phyloP scores from a whole-genome alignment of 2,329 filamentous ascomycete genomes.

The Pyricularia sp. region DNA sequence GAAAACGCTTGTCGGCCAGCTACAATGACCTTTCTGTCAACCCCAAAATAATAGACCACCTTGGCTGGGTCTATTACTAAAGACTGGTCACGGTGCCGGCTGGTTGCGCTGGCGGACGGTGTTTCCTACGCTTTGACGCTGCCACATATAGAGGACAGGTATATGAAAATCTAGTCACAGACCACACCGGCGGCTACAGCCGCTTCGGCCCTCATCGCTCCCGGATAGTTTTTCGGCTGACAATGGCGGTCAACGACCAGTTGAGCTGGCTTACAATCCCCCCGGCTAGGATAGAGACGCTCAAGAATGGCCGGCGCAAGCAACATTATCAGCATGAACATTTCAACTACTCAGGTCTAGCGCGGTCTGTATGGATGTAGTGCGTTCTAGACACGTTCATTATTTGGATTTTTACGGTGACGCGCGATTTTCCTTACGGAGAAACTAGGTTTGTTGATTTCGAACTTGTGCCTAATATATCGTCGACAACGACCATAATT shows the following conservation, averaged over 20 bases:
- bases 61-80: conserved; percentile 20
- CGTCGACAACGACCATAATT: not conserved
- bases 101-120: conserved; percentile 9
- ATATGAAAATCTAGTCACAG: conserved; percentile 13
- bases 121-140: conserved; percentile 14
- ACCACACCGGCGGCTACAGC: conserved; percentile 16
- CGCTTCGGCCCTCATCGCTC: conserved; percentile 11
- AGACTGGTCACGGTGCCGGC: conserved; percentile 13
- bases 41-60: conserved; percentile 13
- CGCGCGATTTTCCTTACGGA: conserved; percentile 9
- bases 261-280: conserved; percentile 17
- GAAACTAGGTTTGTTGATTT: conserved; percentile 6
- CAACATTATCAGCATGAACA: conserved; percentile 18
- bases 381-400: conserved; percentile 12
- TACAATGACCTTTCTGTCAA: conserved; percentile 15
- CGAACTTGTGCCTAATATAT: conserved; percentile 4
- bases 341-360: conserved; percentile 17
- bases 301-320: conserved; percentile 9
- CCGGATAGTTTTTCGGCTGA: conserved; percentile 15
- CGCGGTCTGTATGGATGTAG: conserved; percentile 16
- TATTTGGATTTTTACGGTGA: conserved; percentile 13
- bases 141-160: conserved; percentile 16
- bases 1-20: conserved; percentile 17
- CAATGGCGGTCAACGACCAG: conserved; percentile 18
- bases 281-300: conserved; percentile 9